These are phyloP conservation scores for Xylaria sp. DNA, from an alignment of 2,329 filamentous ascomycete species.

Conservation along the genomic window DNA sequence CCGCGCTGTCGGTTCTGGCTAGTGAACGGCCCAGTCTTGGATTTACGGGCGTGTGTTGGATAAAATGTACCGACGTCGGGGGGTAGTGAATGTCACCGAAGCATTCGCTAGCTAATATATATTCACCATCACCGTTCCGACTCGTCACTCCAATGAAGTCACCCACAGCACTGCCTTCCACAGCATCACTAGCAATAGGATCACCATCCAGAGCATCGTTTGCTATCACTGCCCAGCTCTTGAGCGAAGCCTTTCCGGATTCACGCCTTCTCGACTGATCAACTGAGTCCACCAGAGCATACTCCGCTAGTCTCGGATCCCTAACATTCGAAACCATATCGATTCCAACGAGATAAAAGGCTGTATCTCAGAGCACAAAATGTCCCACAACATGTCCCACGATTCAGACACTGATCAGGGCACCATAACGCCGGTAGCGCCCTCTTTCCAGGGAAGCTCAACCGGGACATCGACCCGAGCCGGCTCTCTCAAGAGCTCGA, in stretches of 20 bases:
- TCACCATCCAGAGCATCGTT: not conserved
- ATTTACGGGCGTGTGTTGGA: not conserved
- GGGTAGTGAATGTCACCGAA: not conserved
- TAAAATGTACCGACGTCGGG: not conserved
- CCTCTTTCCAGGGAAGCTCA: conserved; percentile 35
- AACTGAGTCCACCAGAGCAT: not conserved
- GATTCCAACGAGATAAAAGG: not conserved
- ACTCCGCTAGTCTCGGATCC: not conserved
- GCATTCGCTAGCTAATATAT: conserved; percentile 10
- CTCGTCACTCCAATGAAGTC: not conserved
- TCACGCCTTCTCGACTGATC: not conserved
- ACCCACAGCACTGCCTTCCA: not conserved
- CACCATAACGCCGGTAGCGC: conserved; percentile 36
- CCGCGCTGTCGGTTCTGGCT: not conserved
- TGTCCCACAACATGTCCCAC: conserved; percentile 31
- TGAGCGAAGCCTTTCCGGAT: not conserved
- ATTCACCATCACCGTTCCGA: not conserved
- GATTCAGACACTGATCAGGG: conserved; percentile 25
- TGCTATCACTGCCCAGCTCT: not conserved
- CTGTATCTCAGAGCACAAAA: conserved; percentile 33
- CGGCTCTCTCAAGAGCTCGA: conserved; percentile 35
- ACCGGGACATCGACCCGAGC: conserved; percentile 41
- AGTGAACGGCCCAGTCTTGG: not conserved
- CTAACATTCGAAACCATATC: not conserved
- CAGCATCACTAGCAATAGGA: not conserved